Base-by-base conservation (phyloP, 2,329 filamentous ascomycete genomes). In the Sarocladium oryzae region DNA sequence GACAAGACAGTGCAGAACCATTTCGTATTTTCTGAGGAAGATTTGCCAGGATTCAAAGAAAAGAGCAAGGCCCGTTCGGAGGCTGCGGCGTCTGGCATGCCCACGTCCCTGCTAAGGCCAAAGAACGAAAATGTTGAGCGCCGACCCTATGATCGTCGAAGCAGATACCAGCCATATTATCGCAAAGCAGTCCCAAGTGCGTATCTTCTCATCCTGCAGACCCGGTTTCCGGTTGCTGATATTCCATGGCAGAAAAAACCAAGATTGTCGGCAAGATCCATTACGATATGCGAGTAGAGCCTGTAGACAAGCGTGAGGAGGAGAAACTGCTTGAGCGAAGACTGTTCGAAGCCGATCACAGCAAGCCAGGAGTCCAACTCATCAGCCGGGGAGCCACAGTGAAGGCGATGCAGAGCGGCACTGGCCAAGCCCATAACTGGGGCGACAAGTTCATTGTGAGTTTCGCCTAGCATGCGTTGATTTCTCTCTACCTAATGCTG, bases 1-100 rank as follows among this genome's bases (percentile, higher is more conserved):
- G 74, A 76, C 48, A 62, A 67, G 51, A 66, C 79, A n/a, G 82
- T 92, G 30, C 82, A 81, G 61, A 96, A 96, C 68, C 93, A 90
- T 18, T 95, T 87, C 64, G 75, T 97, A 52, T 99, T 99, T 64
- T 90, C 87, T 36, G 93, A 99, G 69, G 90, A 95, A 66, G 89
- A 97, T 62, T 78, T 96, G 20, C 88, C 90, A 1, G 61, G 66
- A 15, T 70, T 66, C 61, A 69, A 70, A 58, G 66, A 64, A 15
- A 65, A 65, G 64, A 79, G 78, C 61, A 78, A 75, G 59, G 69
- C 70, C 45, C 73, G 77, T 49, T 73, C 75, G n/a, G 76, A 81
- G 50, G 76, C 78, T 8, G 69, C 78, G 3, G 78, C 75, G 40
- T 76, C 74, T 16, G 78, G 82, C 50, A 81, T 85, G 54, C 82